Evolutionary conservation across 139 green algal species (phyloP).

Genomic region (Chlamydomonas sphaeroides): DNA sequence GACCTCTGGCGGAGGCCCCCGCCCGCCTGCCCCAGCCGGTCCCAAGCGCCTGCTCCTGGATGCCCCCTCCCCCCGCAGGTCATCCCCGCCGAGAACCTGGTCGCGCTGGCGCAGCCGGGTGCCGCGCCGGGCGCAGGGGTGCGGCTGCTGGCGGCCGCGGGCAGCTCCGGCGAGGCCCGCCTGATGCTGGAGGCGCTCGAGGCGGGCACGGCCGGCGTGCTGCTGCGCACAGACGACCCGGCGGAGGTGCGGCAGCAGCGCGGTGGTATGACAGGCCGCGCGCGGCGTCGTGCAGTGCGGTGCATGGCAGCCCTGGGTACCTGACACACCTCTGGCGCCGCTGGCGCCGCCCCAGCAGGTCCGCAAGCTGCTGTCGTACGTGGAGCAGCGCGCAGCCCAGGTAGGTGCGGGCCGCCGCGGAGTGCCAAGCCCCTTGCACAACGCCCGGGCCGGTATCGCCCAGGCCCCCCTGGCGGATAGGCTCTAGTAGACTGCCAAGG

Average conservation of each 20-base stretch:
- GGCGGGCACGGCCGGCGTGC: constrained; percentile 79
- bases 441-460: constrained; percentile 38
- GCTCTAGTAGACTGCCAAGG: too few species aligned
- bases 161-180: constrained; percentile 58
- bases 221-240: constrained; percentile 79
- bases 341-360: constrained; percentile 45
- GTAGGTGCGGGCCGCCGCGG: constrained; percentile 12
- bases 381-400: constrained; percentile 32
- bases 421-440: constrained; percentile 39
- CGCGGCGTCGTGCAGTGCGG: background rate
- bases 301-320: background rate
- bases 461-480: too few species aligned
- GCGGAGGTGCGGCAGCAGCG: constrained; percentile 58
- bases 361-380: constrained; percentile 46
- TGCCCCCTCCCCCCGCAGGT: constrained; percentile 57
- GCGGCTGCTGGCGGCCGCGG: constrained; percentile 68
- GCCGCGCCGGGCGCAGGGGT: background rate
- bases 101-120: constrained; percentile 73
- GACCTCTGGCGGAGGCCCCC: too few species aligned
- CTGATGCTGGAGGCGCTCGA: constrained; percentile 87
- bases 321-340: background rate
- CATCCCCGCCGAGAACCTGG: constrained; percentile 95
- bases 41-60: background rate
- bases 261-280: background rate
- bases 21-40: too few species aligned